These are phyloP conservation scores for Apiosordaria backusii DNA, from an alignment of 495 filamentous ascomycete species.

Conservation along the genomic window DNA sequence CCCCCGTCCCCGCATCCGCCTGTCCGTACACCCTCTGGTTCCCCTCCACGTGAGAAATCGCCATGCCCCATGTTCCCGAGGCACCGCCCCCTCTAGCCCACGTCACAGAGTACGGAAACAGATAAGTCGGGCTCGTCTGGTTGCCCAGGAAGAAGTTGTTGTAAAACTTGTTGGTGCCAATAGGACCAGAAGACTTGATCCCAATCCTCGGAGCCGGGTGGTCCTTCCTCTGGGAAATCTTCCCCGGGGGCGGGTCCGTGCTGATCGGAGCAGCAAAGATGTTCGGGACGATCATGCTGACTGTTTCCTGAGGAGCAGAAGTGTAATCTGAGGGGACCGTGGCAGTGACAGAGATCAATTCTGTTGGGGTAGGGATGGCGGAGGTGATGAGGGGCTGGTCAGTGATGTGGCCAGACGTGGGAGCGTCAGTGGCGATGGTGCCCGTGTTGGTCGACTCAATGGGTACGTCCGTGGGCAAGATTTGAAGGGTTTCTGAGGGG, in stretches of 20 bases:
- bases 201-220: slow-evolving; percentile 42
- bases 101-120: slow-evolving; percentile 77
- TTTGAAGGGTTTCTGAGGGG: slow-evolving; percentile 22
- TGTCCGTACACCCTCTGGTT: slow-evolving; percentile 61
- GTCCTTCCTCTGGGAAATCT: slow-evolving; percentile 48
- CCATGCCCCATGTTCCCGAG: slow-evolving; percentile 69
- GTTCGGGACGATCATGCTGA: slow-evolving; percentile 30
- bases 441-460: slow-evolving; percentile 18
- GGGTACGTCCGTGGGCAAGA: slow-evolving; percentile 14
- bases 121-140: slow-evolving; percentile 69
- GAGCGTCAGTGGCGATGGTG: slow-evolving; percentile 17
- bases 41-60: slow-evolving; percentile 66
- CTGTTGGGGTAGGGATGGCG: slow-evolving; percentile 23
- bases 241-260: slow-evolving; percentile 53
- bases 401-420: slow-evolving; percentile 22
- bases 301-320: not conserved
- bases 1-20: slow-evolving; percentile 45
- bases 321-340: not conserved
- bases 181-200: slow-evolving; percentile 47
- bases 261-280: slow-evolving; percentile 58
- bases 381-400: slow-evolving; percentile 20
- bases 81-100: slow-evolving; percentile 71
- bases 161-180: slow-evolving; percentile 90
- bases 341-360: slow-evolving; percentile 14
- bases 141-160: slow-evolving; percentile 78